Evolutionary conservation across 1,284 basidiomycete genomes (phyloP).

Genomic region (Erythrobasidium hasegawianum): DNA sequence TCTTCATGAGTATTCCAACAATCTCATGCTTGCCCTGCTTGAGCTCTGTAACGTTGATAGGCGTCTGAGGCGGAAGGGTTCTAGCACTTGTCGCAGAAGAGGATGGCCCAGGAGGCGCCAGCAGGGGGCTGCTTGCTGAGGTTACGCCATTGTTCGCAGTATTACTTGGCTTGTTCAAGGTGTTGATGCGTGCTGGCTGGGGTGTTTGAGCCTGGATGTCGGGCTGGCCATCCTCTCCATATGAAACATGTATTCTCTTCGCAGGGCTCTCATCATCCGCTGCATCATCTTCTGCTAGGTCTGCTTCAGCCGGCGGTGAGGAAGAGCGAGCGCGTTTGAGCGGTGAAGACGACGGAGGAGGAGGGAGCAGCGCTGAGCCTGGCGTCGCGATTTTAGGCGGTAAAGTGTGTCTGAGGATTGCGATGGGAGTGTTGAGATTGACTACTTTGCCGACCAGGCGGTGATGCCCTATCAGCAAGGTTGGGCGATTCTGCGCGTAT

Average conservation of each 20-base stretch:
- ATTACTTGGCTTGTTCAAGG: not conserved
- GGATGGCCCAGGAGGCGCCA: not conserved
- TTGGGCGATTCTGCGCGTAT: conserved; percentile 40
- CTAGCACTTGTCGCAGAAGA: conserved; percentile 13
- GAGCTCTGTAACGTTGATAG: conserved; percentile 26
- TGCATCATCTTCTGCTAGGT: not conserved
- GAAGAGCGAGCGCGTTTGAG: conserved; percentile 8
- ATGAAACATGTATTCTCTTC: no score
- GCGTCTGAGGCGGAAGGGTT: conserved; percentile 19
- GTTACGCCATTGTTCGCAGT: not conserved
- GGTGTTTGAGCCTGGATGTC: not conserved
- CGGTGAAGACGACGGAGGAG: conserved; percentile 4
- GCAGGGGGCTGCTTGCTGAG: conserved; percentile 11
- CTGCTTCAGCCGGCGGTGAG: not conserved
- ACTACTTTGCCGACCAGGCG: conserved; percentile 43
- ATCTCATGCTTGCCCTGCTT: conserved; percentile 36
- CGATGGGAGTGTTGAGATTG: conserved; percentile 39
- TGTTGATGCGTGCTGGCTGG: not conserved
- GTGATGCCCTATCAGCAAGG: conserved; percentile 43
- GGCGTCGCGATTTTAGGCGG: not conserved
- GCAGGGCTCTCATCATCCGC: not conserved
- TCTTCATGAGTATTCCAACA: conserved; percentile 38
- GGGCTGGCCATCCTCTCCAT: not conserved
- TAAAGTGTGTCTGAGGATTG: conserved; percentile 40
- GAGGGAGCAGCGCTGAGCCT: not conserved